These are phyloP conservation scores for Meyerozyma sp. DNA, from an alignment of 1,139 yeast genomes.

Conservation along the genomic window DNA sequence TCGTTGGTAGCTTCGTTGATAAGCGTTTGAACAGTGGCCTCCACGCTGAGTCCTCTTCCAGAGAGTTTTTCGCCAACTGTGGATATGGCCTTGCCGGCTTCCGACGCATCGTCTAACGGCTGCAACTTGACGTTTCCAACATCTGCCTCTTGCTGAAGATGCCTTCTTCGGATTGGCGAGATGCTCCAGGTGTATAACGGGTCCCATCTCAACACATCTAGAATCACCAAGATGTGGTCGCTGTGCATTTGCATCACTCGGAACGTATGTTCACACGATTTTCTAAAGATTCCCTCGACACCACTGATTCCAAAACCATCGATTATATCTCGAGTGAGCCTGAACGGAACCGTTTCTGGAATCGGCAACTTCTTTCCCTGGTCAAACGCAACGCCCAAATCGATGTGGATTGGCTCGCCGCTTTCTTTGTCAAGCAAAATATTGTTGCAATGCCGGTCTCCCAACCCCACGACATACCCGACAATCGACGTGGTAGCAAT, in stretches of 20 bases:
- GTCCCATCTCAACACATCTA: slow-evolving; percentile 86
- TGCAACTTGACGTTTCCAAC: slow-evolving; percentile 7
- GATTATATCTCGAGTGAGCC: slow-evolving; percentile 83
- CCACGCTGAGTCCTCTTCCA: slow-evolving; percentile 68
- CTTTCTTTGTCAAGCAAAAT: slow-evolving; percentile 69
- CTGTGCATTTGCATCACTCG: slow-evolving; percentile 60
- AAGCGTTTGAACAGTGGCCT: slow-evolving; percentile 78
- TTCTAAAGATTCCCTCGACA: slow-evolving; percentile 66
- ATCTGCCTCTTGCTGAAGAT: slow-evolving; percentile 41
- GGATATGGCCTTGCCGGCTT: slow-evolving; percentile 73
- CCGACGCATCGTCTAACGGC: slow-evolving; percentile 56
- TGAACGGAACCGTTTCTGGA: slow-evolving; percentile 92
- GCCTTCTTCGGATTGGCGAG: slow-evolving; percentile 61
- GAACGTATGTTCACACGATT: slow-evolving; percentile 71
- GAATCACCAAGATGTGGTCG: slow-evolving; percentile 70
- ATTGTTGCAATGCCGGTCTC: slow-evolving; percentile 93
- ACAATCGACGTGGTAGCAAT: slow-evolving; percentile 82
- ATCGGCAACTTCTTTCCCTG: slow-evolving; percentile 78
- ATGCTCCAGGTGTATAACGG: slow-evolving; percentile 89
- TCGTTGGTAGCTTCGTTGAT: slow-evolving; percentile 71
- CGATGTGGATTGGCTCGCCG: slow-evolving; percentile 95
- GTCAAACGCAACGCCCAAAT: slow-evolving; percentile 93
- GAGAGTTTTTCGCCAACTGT: slow-evolving; percentile 66
- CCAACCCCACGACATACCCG: slow-evolving; percentile 84
- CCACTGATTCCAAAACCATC: slow-evolving; percentile 92